A percentile compares a stretch with the other conserved stretches of the same genome.
phyloP scores from a whole-genome alignment of 1,284 basidiomycete genomes.

The Butyriboletus appendiculatus region DNA sequence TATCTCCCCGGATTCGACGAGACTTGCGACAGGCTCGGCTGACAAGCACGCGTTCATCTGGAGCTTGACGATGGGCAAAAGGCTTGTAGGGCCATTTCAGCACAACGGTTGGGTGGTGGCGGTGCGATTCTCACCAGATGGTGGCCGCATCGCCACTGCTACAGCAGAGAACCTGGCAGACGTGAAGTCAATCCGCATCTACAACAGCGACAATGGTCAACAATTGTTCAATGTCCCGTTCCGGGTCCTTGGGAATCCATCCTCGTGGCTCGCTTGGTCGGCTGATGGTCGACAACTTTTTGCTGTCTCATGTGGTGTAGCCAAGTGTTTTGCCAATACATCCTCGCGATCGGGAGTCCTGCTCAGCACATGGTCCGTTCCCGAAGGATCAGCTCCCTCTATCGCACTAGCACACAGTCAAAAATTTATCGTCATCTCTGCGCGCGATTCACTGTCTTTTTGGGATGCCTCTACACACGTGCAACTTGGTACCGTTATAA shows the following conservation, averaged over 20 bases:
- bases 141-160: too few relatives aligned
- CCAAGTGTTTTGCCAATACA: not conserved
- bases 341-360: not conserved
- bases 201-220: too few relatives aligned
- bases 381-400: not conserved
- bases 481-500: not conserved
- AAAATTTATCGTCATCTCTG: not conserved
- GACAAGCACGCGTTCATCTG: slow-evolving; percentile 4
- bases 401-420: not conserved
- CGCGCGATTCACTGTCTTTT: not conserved
- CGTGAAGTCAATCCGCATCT: too few relatives aligned
- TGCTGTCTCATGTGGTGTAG: not conserved
- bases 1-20: slow-evolving; percentile 3
- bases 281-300: not conserved
- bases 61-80: not conserved
- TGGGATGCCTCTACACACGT: slow-evolving; percentile 3
- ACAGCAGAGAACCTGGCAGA: too few relatives aligned
- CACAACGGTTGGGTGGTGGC: not conserved
- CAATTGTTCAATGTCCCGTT: too few relatives aligned
- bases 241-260: too few relatives aligned
- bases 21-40: not conserved
- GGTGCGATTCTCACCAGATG: not conserved
- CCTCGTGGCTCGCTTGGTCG: not conserved
- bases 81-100: not conserved
- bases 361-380: not conserved